A percentile compares a stretch with the other conserved stretches of the same genome.
phyloP scores from a whole-genome alignment of 2,329 filamentous ascomycete genomes.

The Scedosporium minutisporum region DNA sequence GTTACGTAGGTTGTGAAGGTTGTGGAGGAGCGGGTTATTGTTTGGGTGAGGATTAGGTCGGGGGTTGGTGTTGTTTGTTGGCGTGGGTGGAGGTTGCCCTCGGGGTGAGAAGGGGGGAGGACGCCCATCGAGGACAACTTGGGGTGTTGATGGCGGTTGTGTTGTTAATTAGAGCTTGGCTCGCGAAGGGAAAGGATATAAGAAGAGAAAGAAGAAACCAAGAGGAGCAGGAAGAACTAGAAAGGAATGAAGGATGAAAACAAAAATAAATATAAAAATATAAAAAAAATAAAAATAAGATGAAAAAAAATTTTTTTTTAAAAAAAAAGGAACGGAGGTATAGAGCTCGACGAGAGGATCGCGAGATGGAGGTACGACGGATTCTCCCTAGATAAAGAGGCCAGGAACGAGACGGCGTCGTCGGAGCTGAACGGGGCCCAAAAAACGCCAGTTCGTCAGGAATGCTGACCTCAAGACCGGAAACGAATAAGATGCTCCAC shows the following conservation, averaged over 20 bases:
- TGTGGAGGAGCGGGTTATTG: conserved; percentile 21
- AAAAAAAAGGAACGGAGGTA: too few relatives aligned
- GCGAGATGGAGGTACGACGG: too few relatives aligned
- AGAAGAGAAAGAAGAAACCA: background rate
- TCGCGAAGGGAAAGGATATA: background rate
- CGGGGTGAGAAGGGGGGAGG: background rate
- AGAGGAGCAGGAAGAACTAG: too few relatives aligned
- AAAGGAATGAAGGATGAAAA: too few relatives aligned
- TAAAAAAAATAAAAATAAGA: background rate
- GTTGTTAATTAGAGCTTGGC: background rate
- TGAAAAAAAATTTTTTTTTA: too few relatives aligned
- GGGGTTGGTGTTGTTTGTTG: background rate
- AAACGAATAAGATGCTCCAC: too few relatives aligned
- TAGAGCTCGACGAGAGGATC: too few relatives aligned
- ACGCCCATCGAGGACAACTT: background rate
- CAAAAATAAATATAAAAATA: background rate
- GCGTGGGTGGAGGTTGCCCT: background rate
- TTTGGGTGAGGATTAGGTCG: conserved; percentile 24
- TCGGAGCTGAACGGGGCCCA: too few relatives aligned
- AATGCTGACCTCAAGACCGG: too few relatives aligned
- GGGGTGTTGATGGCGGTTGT: background rate
- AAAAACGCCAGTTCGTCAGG: too few relatives aligned
- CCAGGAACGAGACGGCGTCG: too few relatives aligned
- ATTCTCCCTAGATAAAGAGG: too few relatives aligned
- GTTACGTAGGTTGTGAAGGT: conserved; percentile 28